Evolutionary conservation across 495 filamentous ascomycete genomes (phyloP).

Genomic region (Hypoxylon fuscum): DNA sequence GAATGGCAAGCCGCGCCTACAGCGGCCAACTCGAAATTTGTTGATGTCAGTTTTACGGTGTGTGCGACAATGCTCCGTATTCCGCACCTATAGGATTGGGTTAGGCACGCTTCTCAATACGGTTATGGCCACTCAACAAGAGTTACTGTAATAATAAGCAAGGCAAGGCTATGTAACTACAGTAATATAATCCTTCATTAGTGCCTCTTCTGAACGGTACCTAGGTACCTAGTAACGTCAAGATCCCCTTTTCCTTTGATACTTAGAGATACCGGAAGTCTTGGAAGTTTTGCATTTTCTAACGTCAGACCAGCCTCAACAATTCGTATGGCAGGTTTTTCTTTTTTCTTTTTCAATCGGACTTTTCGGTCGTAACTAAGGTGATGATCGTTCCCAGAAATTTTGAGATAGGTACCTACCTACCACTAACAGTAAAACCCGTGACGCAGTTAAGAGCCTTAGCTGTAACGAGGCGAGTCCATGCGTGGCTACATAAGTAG

Average conservation of each 20-base stretch:
- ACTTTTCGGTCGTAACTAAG: slow-evolving; percentile 20
- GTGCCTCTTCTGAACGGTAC: slow-evolving; percentile 12
- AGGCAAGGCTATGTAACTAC: slow-evolving; percentile 12
- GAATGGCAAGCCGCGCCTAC: slow-evolving; percentile 21
- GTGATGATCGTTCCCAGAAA: slow-evolving; percentile 25
- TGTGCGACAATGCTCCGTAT: slow-evolving; percentile 29
- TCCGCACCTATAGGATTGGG: slow-evolving; percentile 30
- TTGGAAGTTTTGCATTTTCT: slow-evolving; percentile 18
- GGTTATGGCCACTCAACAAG: slow-evolving; percentile 25
- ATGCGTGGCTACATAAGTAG: no score
- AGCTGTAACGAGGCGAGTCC: not conserved
- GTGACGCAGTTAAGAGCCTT: slow-evolving; percentile 1
- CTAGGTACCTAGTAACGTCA: slow-evolving; percentile 32
- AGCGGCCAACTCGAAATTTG: slow-evolving; percentile 31
- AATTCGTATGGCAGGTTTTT: slow-evolving; percentile 12
- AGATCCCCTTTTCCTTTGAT: slow-evolving; percentile 4
- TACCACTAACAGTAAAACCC: slow-evolving; percentile 1
- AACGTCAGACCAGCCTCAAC: slow-evolving; percentile 25
- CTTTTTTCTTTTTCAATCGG: slow-evolving; percentile 17
- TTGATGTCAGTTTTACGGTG: slow-evolving; percentile 41
- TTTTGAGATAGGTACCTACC: not conserved
- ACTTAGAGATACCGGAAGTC: no score
- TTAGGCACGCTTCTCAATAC: slow-evolving; percentile 10
- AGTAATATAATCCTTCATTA: slow-evolving; percentile 29
- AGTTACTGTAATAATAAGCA: slow-evolving; percentile 33